Base-by-base conservation (phyloP, 2,329 filamentous ascomycete species). In the Alternaria ethzedia region DNA sequence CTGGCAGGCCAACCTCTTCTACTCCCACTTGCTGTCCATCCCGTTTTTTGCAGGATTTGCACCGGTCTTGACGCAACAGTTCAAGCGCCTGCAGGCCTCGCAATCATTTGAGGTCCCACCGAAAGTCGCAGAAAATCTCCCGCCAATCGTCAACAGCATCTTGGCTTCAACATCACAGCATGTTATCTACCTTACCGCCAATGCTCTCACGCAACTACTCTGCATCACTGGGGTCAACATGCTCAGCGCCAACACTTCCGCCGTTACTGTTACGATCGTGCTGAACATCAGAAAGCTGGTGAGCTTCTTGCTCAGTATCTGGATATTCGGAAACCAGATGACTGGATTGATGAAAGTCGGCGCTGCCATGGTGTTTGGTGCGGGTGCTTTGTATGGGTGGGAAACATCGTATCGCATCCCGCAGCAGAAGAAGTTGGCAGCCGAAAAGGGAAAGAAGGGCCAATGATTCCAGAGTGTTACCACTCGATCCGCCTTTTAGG, bases 1-100 rank as follows among this genome's bases (percentile, higher is more conserved):
- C 79, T 98, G 96, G 93, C 91, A 91, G 71, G 96, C 98, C 79
- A 97, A 97, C 69, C 86, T 99, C 12, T 98, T 99, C 83, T 99
- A 98, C 83, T 96, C 92, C 21, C 89, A 91, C 69, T 78, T 93
- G 8, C 84, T 95, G 21, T 92, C 91, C 1, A 82, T 96, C 46
- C 91, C 92, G 0, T 84, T 96, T 21, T 96, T 95, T 75, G 73
- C 91, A 3, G 91, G 90, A 4, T 91, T 95, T 68, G 79, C 87
- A n/a, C 86, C 87, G 1, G 88, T 87, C 3, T 86, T 96, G 73
- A 81, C 82, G 56, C 81, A 84, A 17, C 91, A 93, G 72, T 91
- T 92, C 67, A 76, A 81, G 56, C 86, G 85, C 61, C 84, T 96
- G 20, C 86, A 87, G 75, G 82, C 73, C 11, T 94, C 91, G 59